Conservation (phyloP, 306 rosid genomes). For the Castanea crenata region DNA sequence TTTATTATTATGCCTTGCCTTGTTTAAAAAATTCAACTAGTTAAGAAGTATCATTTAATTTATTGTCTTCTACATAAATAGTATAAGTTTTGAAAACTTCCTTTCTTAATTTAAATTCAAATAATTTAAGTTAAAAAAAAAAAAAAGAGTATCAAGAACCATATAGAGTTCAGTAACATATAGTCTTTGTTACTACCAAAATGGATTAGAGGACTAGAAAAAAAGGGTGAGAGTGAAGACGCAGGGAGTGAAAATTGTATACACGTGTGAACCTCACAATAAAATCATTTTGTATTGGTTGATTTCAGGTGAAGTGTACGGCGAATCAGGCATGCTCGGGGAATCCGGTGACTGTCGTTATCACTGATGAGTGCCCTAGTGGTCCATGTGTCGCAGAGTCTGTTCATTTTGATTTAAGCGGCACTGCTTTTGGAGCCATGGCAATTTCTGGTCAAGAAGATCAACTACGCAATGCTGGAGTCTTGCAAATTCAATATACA, state of each 20-base stretch:
- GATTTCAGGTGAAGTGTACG: slow-evolving; percentile 63
- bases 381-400: slow-evolving; percentile 37
- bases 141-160: too few species aligned
- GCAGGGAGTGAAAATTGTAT: too few species aligned
- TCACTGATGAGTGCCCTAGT: slow-evolving; percentile 74
- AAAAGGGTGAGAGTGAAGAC: too few species aligned
- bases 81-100: too few species aligned
- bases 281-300: not conserved
- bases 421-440: slow-evolving; percentile 84
- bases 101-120: too few species aligned
- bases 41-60: too few species aligned
- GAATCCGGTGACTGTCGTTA: slow-evolving; percentile 46
- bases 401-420: slow-evolving; percentile 81
- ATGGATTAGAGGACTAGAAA: too few species aligned
- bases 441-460: slow-evolving; percentile 50
- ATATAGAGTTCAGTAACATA: too few species aligned
- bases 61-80: too few species aligned
- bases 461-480: slow-evolving; percentile 53
- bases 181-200: too few species aligned
- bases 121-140: not conserved
- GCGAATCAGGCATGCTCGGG: slow-evolving; percentile 56
- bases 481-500: slow-evolving; percentile 49
- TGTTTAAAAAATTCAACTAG: too few species aligned
- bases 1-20: too few species aligned
- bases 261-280: not conserved